Percentiles rank a stretch among this genome's conserved stretches.
Evolutionary conservation across 305 asterid genomes (phyloP).

Genomic region (Striga hermonthica): DNA sequence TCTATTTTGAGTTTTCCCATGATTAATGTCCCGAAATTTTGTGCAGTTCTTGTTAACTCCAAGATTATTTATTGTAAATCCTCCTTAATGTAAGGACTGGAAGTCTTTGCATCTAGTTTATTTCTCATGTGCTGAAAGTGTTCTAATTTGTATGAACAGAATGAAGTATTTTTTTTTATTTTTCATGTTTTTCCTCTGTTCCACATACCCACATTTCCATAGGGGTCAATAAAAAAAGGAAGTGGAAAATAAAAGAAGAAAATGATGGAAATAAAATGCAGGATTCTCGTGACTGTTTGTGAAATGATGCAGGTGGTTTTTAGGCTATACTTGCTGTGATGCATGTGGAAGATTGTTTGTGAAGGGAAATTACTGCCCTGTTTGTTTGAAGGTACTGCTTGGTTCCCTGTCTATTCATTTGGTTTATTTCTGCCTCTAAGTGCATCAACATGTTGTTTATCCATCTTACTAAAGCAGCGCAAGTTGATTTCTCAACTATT

Average conservation of each 20-base stretch:
- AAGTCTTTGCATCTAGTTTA: slow-evolving; percentile 4
- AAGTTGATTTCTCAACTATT: slow-evolving; percentile 28
- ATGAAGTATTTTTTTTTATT: slow-evolving; percentile 1
- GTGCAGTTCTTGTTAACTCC: background rate
- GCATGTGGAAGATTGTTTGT: slow-evolving; percentile 98
- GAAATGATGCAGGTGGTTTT: slow-evolving; percentile 80
- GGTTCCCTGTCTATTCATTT: slow-evolving; percentile 11
- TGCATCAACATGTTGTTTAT: slow-evolving; percentile 7
- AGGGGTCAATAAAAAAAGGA: background rate
- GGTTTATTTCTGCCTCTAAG: slow-evolving; percentile 16
- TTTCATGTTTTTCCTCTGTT: too few species aligned
- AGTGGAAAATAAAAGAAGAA: background rate
- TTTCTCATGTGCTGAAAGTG: background rate
- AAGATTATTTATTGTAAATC: background rate
- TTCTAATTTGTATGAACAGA: background rate
- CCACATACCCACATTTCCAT: background rate
- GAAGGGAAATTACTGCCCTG: slow-evolving; percentile 96
- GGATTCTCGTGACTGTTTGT: slow-evolving; percentile 29
- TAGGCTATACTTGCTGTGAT: slow-evolving; percentile 98
- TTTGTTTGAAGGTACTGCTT: slow-evolving; percentile 79
- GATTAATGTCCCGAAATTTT: slow-evolving; percentile 18
- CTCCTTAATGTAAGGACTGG: slow-evolving; percentile 14
- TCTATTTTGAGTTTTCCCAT: slow-evolving; percentile 17
- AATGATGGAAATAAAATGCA: background rate
- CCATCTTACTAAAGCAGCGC: slow-evolving; percentile 25